phyloP scores from a whole-genome alignment of 805 yeast genomes.

The Yamadazyma paraphyllophila region DNA sequence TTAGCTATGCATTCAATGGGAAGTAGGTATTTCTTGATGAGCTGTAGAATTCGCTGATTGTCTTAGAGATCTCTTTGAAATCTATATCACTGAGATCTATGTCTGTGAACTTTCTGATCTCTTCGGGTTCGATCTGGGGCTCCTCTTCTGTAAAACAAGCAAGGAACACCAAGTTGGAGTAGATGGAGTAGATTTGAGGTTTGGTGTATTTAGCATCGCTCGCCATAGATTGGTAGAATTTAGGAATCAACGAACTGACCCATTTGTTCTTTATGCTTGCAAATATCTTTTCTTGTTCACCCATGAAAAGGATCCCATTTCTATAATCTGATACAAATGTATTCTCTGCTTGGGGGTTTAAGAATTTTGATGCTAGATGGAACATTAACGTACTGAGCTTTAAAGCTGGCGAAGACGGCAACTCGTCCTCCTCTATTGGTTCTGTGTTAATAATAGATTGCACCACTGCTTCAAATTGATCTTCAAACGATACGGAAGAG shows the following conservation, averaged over 20 bases:
- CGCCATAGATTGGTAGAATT: neutral
- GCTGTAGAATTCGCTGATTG: conserved; percentile 27
- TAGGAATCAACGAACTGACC: conserved; percentile 19
- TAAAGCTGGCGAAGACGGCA: conserved; percentile 14
- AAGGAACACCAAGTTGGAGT: conserved; percentile 7
- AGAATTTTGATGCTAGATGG: conserved; percentile 15
- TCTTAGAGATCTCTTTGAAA: conserved; percentile 18
- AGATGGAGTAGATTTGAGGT: neutral
- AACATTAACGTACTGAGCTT: conserved; percentile 19
- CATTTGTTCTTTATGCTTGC: conserved; percentile 30
- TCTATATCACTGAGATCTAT: conserved; percentile 8
- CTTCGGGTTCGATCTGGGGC: conserved; percentile 3
- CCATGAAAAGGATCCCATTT: conserved; percentile 21
- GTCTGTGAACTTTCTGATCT: conserved; percentile 3
- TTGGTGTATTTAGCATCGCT: neutral
- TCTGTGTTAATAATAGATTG: conserved; percentile 1
- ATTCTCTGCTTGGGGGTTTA: conserved; percentile 9
- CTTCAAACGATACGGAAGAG: conserved; percentile 3
- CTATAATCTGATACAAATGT: conserved; percentile 14
- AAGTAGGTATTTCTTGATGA: conserved; percentile 24
- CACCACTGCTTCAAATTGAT: conserved; percentile 14
- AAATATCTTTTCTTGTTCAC: conserved; percentile 18
- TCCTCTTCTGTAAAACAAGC: conserved; percentile 3
- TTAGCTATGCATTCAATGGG: conserved; percentile 18
- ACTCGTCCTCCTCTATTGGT: neutral